A percentile compares a stretch with the other conserved stretches of the same genome.
Evolutionary conservation across 2,329 filamentous ascomycete genomes (phyloP).

Genomic region (Colletotrichum musicola): DNA sequence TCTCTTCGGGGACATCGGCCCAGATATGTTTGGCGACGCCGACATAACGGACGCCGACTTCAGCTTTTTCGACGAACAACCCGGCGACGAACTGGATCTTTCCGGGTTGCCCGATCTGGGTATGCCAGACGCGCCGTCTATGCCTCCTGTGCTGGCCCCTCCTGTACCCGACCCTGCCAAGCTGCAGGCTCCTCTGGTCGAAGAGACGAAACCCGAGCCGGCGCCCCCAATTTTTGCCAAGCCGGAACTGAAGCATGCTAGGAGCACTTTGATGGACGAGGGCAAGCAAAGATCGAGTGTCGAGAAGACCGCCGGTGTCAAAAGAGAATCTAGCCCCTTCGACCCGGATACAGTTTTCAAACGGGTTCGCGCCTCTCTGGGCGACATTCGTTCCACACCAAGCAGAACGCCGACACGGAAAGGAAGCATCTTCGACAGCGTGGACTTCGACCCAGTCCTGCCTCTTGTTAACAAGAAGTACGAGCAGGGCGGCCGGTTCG

Average conservation of each 20-base stretch:
- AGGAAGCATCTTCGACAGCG: conserved; percentile 65
- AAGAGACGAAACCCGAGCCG: conserved; percentile 30
- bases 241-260: conserved; percentile 69
- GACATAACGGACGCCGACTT: conserved; percentile 87
- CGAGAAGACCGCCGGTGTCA: conserved; percentile 47
- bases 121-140: conserved; percentile 23
- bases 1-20: conserved; percentile 77
- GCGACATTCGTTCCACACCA: conserved; percentile 41
- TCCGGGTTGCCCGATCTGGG: conserved; percentile 48
- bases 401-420: conserved; percentile 48
- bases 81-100: conserved; percentile 55
- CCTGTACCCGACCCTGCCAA: conserved; percentile 39
- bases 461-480: conserved; percentile 71
- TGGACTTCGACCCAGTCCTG: conserved; percentile 66
- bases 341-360: conserved; percentile 71
- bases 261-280: conserved; percentile 64
- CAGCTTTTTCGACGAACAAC: conserved; percentile 81
- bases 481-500: conserved; percentile 67
- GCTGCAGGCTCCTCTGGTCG: conserved; percentile 32
- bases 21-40: conserved; percentile 78
- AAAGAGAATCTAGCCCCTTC: conserved; percentile 69
- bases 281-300: conserved; percentile 45
- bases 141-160: conserved; percentile 9
- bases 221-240: conserved; percentile 63
- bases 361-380: conserved; percentile 64